Evolutionary conservation across 1,284 basidiomycete species (phyloP), one percentile per base, ranked within the genome.

Genomic region (Trichosporon sp.): DNA sequence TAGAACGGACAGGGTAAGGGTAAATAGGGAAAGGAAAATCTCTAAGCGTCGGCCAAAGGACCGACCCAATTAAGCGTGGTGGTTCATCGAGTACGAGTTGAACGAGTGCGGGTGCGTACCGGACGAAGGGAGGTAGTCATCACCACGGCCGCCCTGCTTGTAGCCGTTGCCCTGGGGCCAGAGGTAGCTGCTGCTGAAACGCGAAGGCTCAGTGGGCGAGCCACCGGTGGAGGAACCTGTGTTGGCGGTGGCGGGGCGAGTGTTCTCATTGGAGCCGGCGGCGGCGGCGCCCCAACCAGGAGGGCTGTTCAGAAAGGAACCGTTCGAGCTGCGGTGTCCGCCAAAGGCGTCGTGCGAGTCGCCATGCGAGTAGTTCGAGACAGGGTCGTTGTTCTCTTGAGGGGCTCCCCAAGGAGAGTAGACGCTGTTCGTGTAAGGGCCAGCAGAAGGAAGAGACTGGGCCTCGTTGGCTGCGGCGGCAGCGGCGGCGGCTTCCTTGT

Each of bases 171-270:
- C 59, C 32, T 63, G 59, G 31, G 31, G 31, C 59, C 59, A 63
- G 59, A 63, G 59, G 59, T 63, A 63, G 59, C 59, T 35, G 59
- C 32, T 63, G 59, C 59, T 63, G 59, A 63, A 63, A 11, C 59
- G 59, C 31, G 31, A 37, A 21, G 31, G 59, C 31, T 74, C 73
- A 10, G 68, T 71, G 12, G 73, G 73, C 10, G 73, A 74, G 48
- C 70, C 73, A 8, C 46, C 68, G 31, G 73, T 71, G 0, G 70
- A 71, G 1, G 70, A 71, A 1, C 71, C 70, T 2, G 73, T 74
- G 70, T 71, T 74, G 64, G 73, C 73, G 40, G 73, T 74, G 40
- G 70, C 71, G 54, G 73, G 73, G 21, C 70, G 73, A n/a, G 73
- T 74, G 68, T 74, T 70, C 21, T 68, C 69, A 10, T 68, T 59